These are phyloP conservation scores for Gentiana straminea DNA, from an alignment of 257 asterid genomes.

Conservation along the genomic window DNA sequence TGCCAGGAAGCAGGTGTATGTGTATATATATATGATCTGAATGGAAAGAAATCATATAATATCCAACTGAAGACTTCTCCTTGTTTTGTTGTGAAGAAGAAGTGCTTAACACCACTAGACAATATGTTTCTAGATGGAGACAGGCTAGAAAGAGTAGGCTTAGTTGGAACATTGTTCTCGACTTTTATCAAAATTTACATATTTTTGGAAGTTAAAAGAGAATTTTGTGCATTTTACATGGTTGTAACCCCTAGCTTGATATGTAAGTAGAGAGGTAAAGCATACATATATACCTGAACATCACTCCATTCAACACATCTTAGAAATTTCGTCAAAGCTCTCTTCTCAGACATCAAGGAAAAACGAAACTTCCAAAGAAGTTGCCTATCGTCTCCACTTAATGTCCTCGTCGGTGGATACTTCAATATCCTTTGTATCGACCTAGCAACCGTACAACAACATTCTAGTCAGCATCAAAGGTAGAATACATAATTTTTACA, in stretches of 20 bases:
- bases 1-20: no score
- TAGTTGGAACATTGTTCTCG: no score
- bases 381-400: constrained; percentile 96
- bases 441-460: constrained; percentile 35
- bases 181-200: no score
- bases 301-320: constrained; percentile 99
- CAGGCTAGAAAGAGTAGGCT: no score
- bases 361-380: constrained; percentile 96
- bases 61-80: no score
- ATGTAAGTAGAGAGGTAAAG: neutral
- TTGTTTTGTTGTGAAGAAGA: no score
- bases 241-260: no score
- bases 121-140: no score
- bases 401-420: constrained; percentile 93
- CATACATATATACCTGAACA: constrained; percentile 51
- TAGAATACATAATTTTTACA: neutral
- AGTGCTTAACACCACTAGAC: neutral
- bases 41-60: no score
- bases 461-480: constrained; percentile 13
- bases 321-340: constrained; percentile 83
- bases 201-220: no score
- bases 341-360: constrained; percentile 90
- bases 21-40: no score
- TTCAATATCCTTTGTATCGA: constrained; percentile 83
- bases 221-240: no score